phyloP scores from a whole-genome alignment of 352 stramenopile genomes.

The Phytophthora brassicae region DNA sequence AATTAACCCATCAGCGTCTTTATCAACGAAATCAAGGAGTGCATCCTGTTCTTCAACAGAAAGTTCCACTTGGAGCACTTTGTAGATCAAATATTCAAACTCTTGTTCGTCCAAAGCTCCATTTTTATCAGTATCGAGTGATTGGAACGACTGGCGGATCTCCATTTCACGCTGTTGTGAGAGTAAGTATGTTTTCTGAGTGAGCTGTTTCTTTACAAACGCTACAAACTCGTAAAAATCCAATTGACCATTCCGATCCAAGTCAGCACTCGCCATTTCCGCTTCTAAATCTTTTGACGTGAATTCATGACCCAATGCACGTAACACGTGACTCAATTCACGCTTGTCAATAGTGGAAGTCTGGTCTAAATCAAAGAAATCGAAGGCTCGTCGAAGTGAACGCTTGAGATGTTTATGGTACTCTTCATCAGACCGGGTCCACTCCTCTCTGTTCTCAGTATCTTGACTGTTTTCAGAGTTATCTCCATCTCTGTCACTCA shows the following conservation, averaged over 20 bases:
- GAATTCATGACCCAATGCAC: slow-evolving; percentile 72
- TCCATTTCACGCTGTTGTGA: slow-evolving; percentile 68
- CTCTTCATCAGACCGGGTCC: slow-evolving; percentile 53
- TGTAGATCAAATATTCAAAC: slow-evolving; percentile 78
- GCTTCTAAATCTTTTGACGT: slow-evolving; percentile 61
- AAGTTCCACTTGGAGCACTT: slow-evolving; percentile 72
- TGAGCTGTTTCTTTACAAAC: slow-evolving; percentile 68
- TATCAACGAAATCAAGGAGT: slow-evolving; percentile 70
- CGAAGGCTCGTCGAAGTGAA: slow-evolving; percentile 63
- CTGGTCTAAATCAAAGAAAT: slow-evolving; percentile 79
- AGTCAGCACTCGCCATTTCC: slow-evolving; percentile 59
- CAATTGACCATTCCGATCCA: slow-evolving; percentile 65
- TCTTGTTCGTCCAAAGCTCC: slow-evolving; percentile 68
- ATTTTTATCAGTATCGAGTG: slow-evolving; percentile 66
- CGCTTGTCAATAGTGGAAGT: slow-evolving; percentile 71
- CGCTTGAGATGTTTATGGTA: slow-evolving; percentile 65
- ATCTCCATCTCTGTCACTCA: background rate
- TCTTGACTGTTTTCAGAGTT: slow-evolving; percentile 14
- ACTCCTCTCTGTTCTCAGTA: slow-evolving; percentile 22
- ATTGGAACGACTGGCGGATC: slow-evolving; percentile 73
- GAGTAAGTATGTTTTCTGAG: slow-evolving; percentile 57
- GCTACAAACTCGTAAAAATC: slow-evolving; percentile 78
- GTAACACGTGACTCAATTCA: slow-evolving; percentile 65
- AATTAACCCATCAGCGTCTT: slow-evolving; percentile 59
- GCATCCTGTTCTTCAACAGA: slow-evolving; percentile 73